Percentiles rank a stretch among this genome's conserved stretches.
phyloP scores from a whole-genome alignment of 129 eudicot species.

The Chrysanthemum lavandulifolium region DNA sequence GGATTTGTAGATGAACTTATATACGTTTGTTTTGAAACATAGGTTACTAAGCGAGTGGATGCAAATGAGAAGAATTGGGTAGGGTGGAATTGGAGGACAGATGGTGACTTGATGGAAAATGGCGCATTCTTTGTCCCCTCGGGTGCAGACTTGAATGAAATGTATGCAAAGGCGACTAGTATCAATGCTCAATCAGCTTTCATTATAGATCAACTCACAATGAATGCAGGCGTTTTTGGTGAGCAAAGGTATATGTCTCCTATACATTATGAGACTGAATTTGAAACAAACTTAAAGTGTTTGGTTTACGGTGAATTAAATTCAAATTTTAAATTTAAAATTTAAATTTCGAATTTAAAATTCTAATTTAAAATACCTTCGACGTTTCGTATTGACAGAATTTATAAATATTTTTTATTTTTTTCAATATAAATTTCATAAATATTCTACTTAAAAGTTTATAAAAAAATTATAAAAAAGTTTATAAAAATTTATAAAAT shows the following conservation, averaged over 20 bases:
- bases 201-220: conserved; percentile 40
- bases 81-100: conserved; percentile 69
- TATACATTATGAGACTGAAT: neutral
- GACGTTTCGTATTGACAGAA: too few species aligned
- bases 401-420: too few species aligned
- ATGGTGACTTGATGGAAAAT: conserved; percentile 67
- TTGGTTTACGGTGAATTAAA: too few species aligned
- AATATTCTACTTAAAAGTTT: too few species aligned
- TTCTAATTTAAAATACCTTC: too few species aligned
- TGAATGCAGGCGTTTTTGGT: conserved; percentile 39
- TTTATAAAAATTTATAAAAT: too few species aligned
- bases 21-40: neutral
- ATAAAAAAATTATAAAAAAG: too few species aligned
- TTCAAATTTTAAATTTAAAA: too few species aligned
- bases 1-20: neutral
- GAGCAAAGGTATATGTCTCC: conserved; percentile 23
- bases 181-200: conserved; percentile 35
- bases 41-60: conserved; percentile 63
- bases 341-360: too few species aligned
- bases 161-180: conserved; percentile 46
- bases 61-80: conserved; percentile 53
- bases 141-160: conserved; percentile 33
- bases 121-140: conserved; percentile 68
- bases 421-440: too few species aligned
- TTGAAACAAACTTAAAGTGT: neutral